Evolutionary conservation across 2,329 filamentous ascomycete species (phyloP), one percentile per base, ranked within the genome.

Genomic region (Xylaria sp.): DNA sequence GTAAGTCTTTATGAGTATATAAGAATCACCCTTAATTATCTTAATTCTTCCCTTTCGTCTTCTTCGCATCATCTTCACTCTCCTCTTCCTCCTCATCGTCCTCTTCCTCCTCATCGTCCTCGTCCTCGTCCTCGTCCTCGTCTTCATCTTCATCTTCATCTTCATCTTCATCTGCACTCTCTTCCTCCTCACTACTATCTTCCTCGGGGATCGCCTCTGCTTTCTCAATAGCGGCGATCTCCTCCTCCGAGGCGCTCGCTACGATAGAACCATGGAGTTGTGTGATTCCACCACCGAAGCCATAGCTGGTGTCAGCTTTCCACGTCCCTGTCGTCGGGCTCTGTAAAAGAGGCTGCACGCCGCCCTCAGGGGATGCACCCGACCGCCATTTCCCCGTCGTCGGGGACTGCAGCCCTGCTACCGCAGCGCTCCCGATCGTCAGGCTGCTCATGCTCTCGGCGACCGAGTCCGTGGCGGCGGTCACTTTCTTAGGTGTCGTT

Each of bases 311-410:
- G 9, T 57, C 73, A 4, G 77, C 72, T 64, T 76, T 79, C 80
- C 79, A 83, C 1, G 73, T 74, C 13, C 76, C 73, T 56, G 71
- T 77, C 27, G 75, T 78, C 15, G 77, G 81, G 63, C 77, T 79
- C 70, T 83, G 81, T 43, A 82, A 66, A 17, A 74, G 70, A 52
- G 73, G 71, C 51, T 71, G 70, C 3, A 71, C 66, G 17, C 65
- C 60, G 46, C 73, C 69, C 5, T 67, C 53, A 17, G 65, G 54
- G 11, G 60, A 56, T 31, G 67, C 61, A 9, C 69, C 67, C 11
- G 69, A 68, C 54, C 72, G 75, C 80, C 79, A 81, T n/a, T 78
- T 76, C 7, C 77, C 74, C 9, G 76, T 76, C 7, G 77, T 81
- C 1, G 81, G 80, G 1, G 80, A 81, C 62, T 82, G 81, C 21